Evolutionary conservation across 2,329 filamentous ascomycete species (phyloP).

Genomic region (Aspergillus calidoustus): DNA sequence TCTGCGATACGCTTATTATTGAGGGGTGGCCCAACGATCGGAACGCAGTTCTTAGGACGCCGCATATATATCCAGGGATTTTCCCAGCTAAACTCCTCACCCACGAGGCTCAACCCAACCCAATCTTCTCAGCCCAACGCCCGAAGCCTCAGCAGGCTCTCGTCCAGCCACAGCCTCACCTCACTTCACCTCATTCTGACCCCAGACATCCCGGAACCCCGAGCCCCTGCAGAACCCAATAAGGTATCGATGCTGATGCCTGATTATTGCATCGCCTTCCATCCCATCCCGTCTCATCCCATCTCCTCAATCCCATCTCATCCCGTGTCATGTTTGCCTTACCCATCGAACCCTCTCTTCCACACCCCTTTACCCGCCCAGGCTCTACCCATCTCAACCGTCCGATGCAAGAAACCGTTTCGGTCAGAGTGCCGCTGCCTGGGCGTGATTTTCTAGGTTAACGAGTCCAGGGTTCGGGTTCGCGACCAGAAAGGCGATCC

Average conservation of each 20-base stretch:
- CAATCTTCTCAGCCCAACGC: background rate
- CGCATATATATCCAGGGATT: background rate
- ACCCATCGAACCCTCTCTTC: background rate
- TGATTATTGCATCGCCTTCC: background rate
- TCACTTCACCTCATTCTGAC: background rate
- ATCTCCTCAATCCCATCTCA: background rate
- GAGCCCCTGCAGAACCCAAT: background rate
- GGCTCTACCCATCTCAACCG: background rate
- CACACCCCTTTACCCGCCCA: background rate
- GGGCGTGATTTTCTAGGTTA: too few species aligned
- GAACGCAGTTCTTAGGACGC: background rate
- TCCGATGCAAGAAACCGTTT: background rate
- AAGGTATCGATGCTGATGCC: background rate
- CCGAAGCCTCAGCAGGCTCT: background rate
- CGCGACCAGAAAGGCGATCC: background rate
- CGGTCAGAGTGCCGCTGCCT: too few species aligned
- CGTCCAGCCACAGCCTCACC: background rate
- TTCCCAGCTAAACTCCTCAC: background rate
- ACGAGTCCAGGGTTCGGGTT: too few species aligned
- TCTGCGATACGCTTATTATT: background rate
- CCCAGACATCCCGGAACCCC: background rate
- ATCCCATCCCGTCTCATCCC: background rate
- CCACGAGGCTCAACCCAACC: background rate
- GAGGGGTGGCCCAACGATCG: background rate
- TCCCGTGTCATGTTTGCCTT: background rate